Evolutionary conservation across 2,329 filamentous ascomycete genomes (phyloP), one percentile per base, ranked within the genome.

Genomic region (Dactylonectria macrodidyma): DNA sequence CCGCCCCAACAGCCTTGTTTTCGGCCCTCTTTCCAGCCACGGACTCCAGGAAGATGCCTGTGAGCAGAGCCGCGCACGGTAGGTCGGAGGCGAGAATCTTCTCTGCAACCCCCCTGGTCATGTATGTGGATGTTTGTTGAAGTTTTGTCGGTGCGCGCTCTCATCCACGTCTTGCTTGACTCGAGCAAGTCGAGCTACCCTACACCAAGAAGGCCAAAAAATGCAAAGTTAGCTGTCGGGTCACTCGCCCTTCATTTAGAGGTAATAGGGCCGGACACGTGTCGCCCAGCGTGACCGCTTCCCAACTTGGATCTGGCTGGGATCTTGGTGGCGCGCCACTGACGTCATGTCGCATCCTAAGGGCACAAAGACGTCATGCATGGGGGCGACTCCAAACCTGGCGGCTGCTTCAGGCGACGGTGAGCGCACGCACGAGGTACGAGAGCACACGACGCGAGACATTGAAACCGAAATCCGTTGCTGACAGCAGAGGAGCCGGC

Each of bases 221-320:
- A 36, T 16, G 24, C 12, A 44, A 36, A 52, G 41, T 30, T 34
- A 41, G 16, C 34, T 44, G 19, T 50, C 58, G 51, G 55, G 65
- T 57, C 66, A 70, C 61, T 34, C 52, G 51, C 51, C 56, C 62
- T 63, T 58, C 55, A 50, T 46, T 41, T 11, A 48, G 44, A 55
- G 55, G 26, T 44, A n/a, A n/a, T n/a, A 38, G 48, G 59, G 47
- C 62, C 38, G 59, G 57, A 75, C 76, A 78, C 73, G 75, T 76
- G 76, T 76, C 69, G 67, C 65, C 59, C 73, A 70, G 61, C 71
- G 52, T 38, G 69, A 66, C 67, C 61, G 67, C 67, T 75, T 71
- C 75, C 75, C 69, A 76, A 69, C 69, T 63, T 73, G 70, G 77
- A 77, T 77, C 69, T 67, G 72, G 76, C 73, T 67, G 67, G 75